These are phyloP conservation scores for Rugonectria rugulosa DNA, from an alignment of 2,329 filamentous ascomycete genomes.

Conservation along the genomic window DNA sequence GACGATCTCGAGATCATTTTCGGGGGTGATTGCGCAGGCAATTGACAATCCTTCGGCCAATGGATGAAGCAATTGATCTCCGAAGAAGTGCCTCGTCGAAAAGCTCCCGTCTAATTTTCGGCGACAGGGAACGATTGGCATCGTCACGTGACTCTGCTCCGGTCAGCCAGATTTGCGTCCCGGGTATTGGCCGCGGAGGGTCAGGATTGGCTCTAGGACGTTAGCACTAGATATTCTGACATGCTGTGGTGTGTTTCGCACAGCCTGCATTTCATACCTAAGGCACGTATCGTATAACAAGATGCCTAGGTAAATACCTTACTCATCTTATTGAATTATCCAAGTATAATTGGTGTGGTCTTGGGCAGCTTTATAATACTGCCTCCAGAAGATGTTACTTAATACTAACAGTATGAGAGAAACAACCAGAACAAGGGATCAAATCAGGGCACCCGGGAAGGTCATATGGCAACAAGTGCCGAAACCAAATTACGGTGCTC, in stretches of 20 bases:
- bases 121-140: slow-evolving; percentile 38
- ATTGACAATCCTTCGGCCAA: slow-evolving; percentile 58
- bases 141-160: slow-evolving; percentile 47
- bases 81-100: slow-evolving; percentile 53
- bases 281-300: not conserved
- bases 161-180: slow-evolving; percentile 40
- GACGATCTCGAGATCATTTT: slow-evolving; percentile 70
- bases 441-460: too few relatives aligned
- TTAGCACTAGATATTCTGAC: not conserved
- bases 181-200: slow-evolving; percentile 35
- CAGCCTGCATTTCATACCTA: not conserved
- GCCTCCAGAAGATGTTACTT: too few relatives aligned
- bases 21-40: slow-evolving; percentile 62
- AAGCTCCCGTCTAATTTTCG: slow-evolving; percentile 56
- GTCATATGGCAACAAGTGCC: too few relatives aligned
- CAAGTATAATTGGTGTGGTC: too few relatives aligned
- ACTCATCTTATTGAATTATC: too few relatives aligned
- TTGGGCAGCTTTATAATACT: too few relatives aligned
- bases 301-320: too few relatives aligned
- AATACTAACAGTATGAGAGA: too few relatives aligned
- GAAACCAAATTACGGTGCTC: too few relatives aligned
- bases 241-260: not conserved
- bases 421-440: too few relatives aligned
- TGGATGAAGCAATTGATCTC: slow-evolving; percentile 49
- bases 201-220: slow-evolving; percentile 26